Evolutionary conservation across 768 basidiomycete genomes (phyloP).

Genomic region (Saitozyma podzolica): DNA sequence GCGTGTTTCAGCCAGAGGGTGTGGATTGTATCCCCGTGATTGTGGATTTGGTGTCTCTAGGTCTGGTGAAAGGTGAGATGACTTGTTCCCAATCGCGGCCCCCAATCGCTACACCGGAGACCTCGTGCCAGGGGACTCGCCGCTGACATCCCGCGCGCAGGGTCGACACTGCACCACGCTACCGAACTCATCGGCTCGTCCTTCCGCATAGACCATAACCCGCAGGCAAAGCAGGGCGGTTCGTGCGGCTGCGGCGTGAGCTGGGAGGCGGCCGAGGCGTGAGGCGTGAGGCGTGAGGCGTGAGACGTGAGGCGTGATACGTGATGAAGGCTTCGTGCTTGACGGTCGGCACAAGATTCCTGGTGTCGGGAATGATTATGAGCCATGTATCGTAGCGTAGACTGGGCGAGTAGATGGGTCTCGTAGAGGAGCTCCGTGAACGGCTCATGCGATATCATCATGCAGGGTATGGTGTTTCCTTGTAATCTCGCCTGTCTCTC

Average conservation of each 20-base stretch:
- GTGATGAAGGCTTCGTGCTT: no score
- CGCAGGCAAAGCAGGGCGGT: conserved; percentile 76
- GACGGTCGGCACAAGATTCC: not conserved
- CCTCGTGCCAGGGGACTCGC: not conserved
- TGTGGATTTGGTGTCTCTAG: conserved; percentile 81
- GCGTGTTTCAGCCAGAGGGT: conserved; percentile 37
- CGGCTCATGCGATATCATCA: no score
- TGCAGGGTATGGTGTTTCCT: no score
- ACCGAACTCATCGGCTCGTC: conserved; percentile 93
- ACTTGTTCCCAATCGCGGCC: not conserved
- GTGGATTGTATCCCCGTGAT: conserved; percentile 57
- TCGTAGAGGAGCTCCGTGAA: no score
- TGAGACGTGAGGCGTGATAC: conserved; percentile 52
- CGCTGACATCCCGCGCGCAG: conserved; percentile 18
- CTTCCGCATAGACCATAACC: conserved; percentile 80
- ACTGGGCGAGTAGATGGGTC: no score
- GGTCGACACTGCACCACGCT: conserved; percentile 83
- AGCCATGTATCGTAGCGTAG: not conserved
- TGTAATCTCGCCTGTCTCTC: not conserved
- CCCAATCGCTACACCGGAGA: not conserved
- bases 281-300: conserved; percentile 54
- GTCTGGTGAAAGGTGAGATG: conserved; percentile 66
- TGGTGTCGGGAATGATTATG: no score
- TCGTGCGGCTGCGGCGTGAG: conserved; percentile 96
- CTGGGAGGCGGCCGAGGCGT: conserved; percentile 66